Conservation (phyloP, 805 yeast species). For the Saturnispora dispora region DNA sequence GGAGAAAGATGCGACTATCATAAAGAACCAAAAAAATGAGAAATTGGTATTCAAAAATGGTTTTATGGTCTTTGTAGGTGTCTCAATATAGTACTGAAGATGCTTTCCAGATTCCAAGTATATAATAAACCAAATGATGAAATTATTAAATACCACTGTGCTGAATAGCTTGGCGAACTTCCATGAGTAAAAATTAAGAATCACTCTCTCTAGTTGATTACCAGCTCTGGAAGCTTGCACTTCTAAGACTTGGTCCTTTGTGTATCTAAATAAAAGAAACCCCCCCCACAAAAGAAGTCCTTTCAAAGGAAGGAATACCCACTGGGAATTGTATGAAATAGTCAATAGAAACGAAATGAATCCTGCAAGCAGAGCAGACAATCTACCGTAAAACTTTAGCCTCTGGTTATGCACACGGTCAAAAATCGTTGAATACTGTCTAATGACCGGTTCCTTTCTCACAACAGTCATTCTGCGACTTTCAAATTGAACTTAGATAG, state of each 20-base stretch:
- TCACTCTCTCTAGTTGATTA: conserved; percentile 19
- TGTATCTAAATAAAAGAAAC: conserved; percentile 21
- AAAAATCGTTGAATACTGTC: background rate
- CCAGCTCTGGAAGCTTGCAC: conserved; percentile 21
- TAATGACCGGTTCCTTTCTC: background rate
- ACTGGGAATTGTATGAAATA: conserved; percentile 17
- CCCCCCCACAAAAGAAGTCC: conserved; percentile 22
- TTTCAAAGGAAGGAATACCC: conserved; percentile 21
- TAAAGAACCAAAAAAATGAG: conserved; percentile 43
- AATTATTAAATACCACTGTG: conserved; percentile 19
- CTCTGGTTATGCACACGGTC: conserved; percentile 20
- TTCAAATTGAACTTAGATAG: background rate
- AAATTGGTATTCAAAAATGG: conserved; percentile 35
- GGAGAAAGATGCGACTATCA: conserved; percentile 31
- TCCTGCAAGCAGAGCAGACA: conserved; percentile 19
- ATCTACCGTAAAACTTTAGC: conserved; percentile 22
- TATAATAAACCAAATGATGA: conserved; percentile 14
- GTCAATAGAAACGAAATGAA: conserved; percentile 15
- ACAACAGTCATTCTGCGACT: background rate
- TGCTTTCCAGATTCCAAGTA: conserved; percentile 17
- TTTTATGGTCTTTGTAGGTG: conserved; percentile 32
- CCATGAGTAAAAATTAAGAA: conserved; percentile 20
- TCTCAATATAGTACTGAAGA: conserved; percentile 23
- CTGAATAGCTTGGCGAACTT: conserved; percentile 16
- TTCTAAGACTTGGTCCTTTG: conserved; percentile 23